Evolutionary conservation across 352 stramenopile genomes (phyloP).

Genomic region (Hyaloperonospora arabidopsidis): DNA sequence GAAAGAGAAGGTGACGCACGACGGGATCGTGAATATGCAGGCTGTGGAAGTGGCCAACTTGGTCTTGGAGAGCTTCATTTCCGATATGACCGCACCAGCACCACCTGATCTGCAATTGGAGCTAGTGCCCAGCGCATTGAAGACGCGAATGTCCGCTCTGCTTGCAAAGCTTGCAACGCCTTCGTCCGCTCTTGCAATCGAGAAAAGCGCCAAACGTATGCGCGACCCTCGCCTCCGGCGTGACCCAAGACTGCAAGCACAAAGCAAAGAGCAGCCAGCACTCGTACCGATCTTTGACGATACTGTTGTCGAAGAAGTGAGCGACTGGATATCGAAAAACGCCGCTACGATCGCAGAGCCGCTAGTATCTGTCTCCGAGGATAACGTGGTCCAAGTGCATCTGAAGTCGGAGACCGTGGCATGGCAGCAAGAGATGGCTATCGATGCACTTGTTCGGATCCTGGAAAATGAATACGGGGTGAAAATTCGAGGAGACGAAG

Average conservation of each 20-base stretch:
- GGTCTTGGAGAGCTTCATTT: slow-evolving; percentile 59
- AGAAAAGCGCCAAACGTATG: slow-evolving; percentile 57
- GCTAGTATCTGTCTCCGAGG: slow-evolving; percentile 63
- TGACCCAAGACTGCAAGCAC: slow-evolving; percentile 30
- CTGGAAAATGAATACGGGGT: slow-evolving; percentile 72
- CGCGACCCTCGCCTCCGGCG: slow-evolving; percentile 53
- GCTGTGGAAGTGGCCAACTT: slow-evolving; percentile 61
- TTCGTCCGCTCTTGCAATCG: slow-evolving; percentile 68
- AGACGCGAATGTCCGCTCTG: slow-evolving; percentile 52
- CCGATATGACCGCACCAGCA: slow-evolving; percentile 41
- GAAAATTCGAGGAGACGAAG: slow-evolving; percentile 53
- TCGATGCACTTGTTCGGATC: slow-evolving; percentile 55
- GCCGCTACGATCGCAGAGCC: slow-evolving; percentile 70
- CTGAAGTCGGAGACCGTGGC: slow-evolving; percentile 46
- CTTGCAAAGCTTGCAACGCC: slow-evolving; percentile 59
- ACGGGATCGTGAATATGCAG: slow-evolving; percentile 72
- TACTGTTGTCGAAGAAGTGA: slow-evolving; percentile 47
- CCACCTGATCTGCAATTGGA: slow-evolving; percentile 51
- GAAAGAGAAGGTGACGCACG: slow-evolving; percentile 44
- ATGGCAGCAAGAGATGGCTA: slow-evolving; percentile 73
- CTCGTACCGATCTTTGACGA: slow-evolving; percentile 70
- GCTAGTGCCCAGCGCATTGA: slow-evolving; percentile 65
- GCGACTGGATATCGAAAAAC: slow-evolving; percentile 77
- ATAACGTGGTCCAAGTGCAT: slow-evolving; percentile 71
- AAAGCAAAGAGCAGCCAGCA: slow-evolving; percentile 38